Base-by-base conservation (phyloP, 176 grass and related monocot species). In the Saccharum officinarum region DNA sequence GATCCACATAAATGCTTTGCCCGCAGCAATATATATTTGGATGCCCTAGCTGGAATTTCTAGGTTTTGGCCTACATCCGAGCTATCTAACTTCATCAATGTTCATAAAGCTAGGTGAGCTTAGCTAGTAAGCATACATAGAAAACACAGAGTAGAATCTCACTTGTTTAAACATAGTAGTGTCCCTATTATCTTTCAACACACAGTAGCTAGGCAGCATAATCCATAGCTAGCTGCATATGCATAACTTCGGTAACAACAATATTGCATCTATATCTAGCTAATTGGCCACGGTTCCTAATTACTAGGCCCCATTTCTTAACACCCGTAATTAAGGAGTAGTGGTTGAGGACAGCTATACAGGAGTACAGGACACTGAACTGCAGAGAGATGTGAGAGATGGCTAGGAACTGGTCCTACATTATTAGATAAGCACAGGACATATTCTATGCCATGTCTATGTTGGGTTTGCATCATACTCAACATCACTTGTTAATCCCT, bases 21-120 rank as follows among this genome's bases (percentile, higher is more conserved):
- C 31, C 47, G 14, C 47, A 6, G 23, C 68, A 87, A 80, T 84
- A 88, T 83, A 82, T 75, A 61, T 75, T 78, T 60, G 80, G 57
- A 79, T 87, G 46, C 89, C 20, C 80, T 87, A 90, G 47, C 68
- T 80, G 82, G 69, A 79, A 75, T 83, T 41, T 36, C 17, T 75
- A 90, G 80, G 80, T 79, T 31, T 87, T 69, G n/a, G 69, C 39
- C 84, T 84, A 83, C 46, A 76, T 17, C 12, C 61, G 15, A 38
- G 45, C 73, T 82, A 73, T 73, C 57, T 46, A 90, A 64, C 61
- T 61, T 73, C 25, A 60, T 79, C 18, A 69, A 69, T 80, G 74
- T 44, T 64, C 28, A 80, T 55, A 47, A 80, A 75, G 70, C 76
- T 76, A 85, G 26, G 50, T 65, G 44, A 80, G 34, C 63, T 76